Base-by-base conservation (phyloP, 768 basidiomycete genomes). In the Amanita muscaria region DNA sequence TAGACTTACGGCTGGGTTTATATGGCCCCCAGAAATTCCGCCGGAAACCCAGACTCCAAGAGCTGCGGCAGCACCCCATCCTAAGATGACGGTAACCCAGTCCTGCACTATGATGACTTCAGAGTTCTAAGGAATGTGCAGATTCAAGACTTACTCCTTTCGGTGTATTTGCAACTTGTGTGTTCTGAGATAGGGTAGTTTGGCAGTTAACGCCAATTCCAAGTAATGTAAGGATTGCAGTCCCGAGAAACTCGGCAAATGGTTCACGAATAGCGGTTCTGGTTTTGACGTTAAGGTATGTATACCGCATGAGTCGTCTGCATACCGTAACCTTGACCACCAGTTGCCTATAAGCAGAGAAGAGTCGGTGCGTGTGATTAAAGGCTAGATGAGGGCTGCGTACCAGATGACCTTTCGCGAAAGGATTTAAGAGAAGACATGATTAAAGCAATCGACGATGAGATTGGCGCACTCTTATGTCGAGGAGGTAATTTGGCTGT, bases 11-110 rank as follows among this genome's bases (percentile, higher is more conserved):
- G 80, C 79, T 27, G 83, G 83, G 54, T 86, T 86, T 49, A 85
- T 73, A 53, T 88, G 84, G 22, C 82, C 84, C 5, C 81, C 83
- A 36, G 84, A 84, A 46, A 83, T 71, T 36, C 79, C 77, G 39
- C 70, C 72, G 16, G 72, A 71, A 3, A 77, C 69, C 80, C 80
- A 86, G 8, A 80, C 81, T 24, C 80, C 84, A 58, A 85, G 64
- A 7, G 77, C 74, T 3, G 75, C 65, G 19, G 81, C 79, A 43
- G 69, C 57, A 4, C 67, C 78, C 78, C 79, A 81, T 29, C 74
- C 76, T 33, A 79, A 64, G 23, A 29, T 36, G 31, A 46, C 36
- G 5, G 44, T 38, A 19, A 18, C 12, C 44, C 44, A 46, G 18
- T 46, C n/a, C 44, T 24, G 15, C 4, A 10, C 19, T 3, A 5